Percentiles rank a stretch among this genome's conserved stretches.
These are phyloP conservation scores for Trichoderma guizhouense DNA, from an alignment of 2,329 filamentous ascomycete genomes.

Conservation along the genomic window DNA sequence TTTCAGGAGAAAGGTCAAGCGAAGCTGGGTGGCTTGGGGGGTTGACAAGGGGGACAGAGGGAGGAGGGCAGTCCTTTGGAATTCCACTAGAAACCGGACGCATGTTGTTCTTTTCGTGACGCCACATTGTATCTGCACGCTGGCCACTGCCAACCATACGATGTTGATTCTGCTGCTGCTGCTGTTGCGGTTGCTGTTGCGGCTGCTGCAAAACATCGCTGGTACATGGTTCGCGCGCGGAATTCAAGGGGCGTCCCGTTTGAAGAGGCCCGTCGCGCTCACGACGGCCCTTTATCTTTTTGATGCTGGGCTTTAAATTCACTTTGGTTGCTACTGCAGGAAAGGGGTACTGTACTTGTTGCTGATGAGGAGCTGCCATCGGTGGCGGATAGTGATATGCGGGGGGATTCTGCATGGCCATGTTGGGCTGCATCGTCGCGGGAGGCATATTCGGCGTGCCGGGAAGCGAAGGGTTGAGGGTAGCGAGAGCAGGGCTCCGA, in stretches of 20 bases:
- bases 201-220: conserved; percentile 34
- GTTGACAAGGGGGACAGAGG: conserved; percentile 15
- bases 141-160: conserved; percentile 38
- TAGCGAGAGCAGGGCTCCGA: conserved; percentile 64
- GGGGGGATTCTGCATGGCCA: conserved; percentile 63
- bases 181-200: conserved; percentile 24
- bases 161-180: conserved; percentile 32
- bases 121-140: conserved; percentile 39
- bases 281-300: conserved; percentile 45
- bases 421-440: conserved; percentile 50
- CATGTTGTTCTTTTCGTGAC: conserved; percentile 25
- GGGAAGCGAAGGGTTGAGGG: conserved; percentile 62
- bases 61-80: conserved; percentile 16
- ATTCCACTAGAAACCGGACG: conserved; percentile 24
- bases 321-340: conserved; percentile 33
- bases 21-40: conserved; percentile 26
- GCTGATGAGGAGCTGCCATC: conserved; percentile 57
- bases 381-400: conserved; percentile 60
- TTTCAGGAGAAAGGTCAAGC: conserved; percentile 65
- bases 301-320: conserved; percentile 41
- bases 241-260: conserved; percentile 37
- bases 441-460: conserved; percentile 66
- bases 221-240: conserved; percentile 34
- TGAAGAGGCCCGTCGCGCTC: conserved; percentile 47
- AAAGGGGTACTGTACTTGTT: conserved; percentile 54